Evolutionary conservation across 192 early-diverging fungal genomes (phyloP), one percentile per base, ranked within the genome.

Genomic region (Backusella westeae): DNA sequence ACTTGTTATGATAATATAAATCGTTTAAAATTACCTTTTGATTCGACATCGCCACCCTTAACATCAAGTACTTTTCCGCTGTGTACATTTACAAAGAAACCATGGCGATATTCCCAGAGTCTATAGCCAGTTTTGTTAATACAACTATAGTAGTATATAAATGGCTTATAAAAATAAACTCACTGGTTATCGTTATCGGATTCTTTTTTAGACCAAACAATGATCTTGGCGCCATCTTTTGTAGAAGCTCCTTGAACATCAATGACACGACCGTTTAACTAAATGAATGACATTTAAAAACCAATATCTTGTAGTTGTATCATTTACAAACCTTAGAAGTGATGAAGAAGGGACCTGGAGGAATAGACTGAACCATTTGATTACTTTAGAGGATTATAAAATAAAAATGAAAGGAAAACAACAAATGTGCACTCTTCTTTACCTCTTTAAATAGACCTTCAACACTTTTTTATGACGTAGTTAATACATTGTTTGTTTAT

Each of bases 31-130:
- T 21, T 49, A 75, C 65, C 63, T 42, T 74, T 49, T 15, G 26
- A 35, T 38, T 69, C 41, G 29, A 78, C 73, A 9, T 74, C 12
- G 10, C 72, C 72, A 19, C 66, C 77, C 34, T 78, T 78, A 4
- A 78, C 46, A 34, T 78, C 77, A 26, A 78, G 77, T 4, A 68
- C 77, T 38, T 78, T 78, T 35, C 77, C 77, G 41, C 71, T 73
- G 72, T 73, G 49, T 12, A 46, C 17, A 65, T 78, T 78, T 38
- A 78, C 56, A 14, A 78, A 72, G 9, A 39, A 23, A 46, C 71
- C 70, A 68, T 78, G 59, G 34, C 71, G 76, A n/a, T 67, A 72
- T 52, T 78, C 71, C 76, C 76, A 78, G 9, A 74, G 59, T 59
- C 73, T 74, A 21, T 15, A 21, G 19, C 8, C 21, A 56, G 2